Percentiles rank a stretch among this genome's conserved stretches.
phyloP scores from a whole-genome alignment of 73 alveolate genomes.

The Stentor roeselii region DNA sequence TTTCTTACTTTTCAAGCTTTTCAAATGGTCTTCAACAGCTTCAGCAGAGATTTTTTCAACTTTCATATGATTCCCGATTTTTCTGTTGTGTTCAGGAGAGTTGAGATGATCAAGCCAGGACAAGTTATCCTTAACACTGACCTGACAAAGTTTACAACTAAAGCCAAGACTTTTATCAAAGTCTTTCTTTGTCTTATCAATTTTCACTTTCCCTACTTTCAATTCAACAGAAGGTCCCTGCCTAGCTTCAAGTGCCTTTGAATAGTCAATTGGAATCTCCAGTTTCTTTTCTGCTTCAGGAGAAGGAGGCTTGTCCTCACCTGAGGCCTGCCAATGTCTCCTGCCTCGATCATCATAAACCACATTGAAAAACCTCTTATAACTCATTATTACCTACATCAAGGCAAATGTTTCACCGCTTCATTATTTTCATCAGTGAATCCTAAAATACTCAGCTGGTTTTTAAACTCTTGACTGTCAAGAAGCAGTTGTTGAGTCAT shows the following conservation, averaged over 20 bases:
- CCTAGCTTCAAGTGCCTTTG: constrained; percentile 22
- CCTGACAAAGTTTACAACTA: background rate
- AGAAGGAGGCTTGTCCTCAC: background rate
- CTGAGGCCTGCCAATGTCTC: background rate
- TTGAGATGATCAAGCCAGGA: constrained; percentile 25
- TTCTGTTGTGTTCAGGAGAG: background rate
- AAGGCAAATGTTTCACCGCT: too few relatives aligned
- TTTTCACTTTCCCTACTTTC: background rate
- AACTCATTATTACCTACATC: background rate
- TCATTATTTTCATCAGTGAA: constrained; percentile 10
- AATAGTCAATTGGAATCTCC: background rate
- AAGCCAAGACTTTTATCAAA: background rate
- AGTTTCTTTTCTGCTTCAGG: background rate
- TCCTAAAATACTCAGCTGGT: background rate
- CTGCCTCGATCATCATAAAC: constrained; percentile 18
- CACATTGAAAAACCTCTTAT: background rate
- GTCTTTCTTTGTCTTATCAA: background rate
- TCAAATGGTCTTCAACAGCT: background rate
- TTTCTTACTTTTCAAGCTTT: background rate
- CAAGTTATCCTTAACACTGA: background rate
- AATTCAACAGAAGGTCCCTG: background rate
- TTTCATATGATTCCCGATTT: background rate
- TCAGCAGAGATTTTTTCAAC: constrained; percentile 21
- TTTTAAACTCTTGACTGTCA: background rate
- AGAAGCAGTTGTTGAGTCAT: background rate